These are phyloP conservation scores for Podospora comata DNA, from an alignment of 495 filamentous ascomycete species.

Conservation along the genomic window DNA sequence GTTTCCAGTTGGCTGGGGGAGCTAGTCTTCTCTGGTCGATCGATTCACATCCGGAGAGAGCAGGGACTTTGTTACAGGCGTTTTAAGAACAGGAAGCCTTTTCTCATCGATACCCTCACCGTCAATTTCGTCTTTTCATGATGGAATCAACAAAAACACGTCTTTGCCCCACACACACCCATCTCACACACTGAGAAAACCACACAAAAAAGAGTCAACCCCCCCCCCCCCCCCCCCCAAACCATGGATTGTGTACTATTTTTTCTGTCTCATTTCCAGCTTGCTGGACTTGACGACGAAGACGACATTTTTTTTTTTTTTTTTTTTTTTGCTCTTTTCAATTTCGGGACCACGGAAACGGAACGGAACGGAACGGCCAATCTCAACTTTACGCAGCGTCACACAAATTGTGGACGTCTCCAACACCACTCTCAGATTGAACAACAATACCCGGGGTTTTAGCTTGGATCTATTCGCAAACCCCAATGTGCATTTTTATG, in stretches of 20 bases:
- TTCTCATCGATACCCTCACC: slow-evolving; percentile 6
- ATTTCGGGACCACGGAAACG: slow-evolving; percentile 14
- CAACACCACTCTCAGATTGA: slow-evolving; percentile 28
- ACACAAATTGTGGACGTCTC: neutral
- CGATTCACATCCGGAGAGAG: slow-evolving; percentile 18
- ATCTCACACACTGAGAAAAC: slow-evolving; percentile 8
- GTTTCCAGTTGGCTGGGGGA: slow-evolving; percentile 18
- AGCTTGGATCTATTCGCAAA: neutral
- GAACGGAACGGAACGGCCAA: slow-evolving; percentile 13
- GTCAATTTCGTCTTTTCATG: neutral
- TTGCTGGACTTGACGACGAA: slow-evolving; percentile 11
- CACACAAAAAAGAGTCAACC: neutral
- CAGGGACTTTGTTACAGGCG: slow-evolving; percentile 8
- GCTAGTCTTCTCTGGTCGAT: slow-evolving; percentile 23
- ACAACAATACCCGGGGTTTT: slow-evolving; percentile 8
- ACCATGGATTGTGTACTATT: slow-evolving; percentile 25
- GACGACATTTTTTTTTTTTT: neutral
- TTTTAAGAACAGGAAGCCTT: slow-evolving; percentile 13
- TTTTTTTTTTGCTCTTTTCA: slow-evolving; percentile 11
- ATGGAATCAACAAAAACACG: neutral
- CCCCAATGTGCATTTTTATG: neutral
- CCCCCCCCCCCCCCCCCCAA: slow-evolving; percentile 13
- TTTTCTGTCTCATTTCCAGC: slow-evolving; percentile 20
- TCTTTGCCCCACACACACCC: slow-evolving; percentile 13
- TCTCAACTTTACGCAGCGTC: slow-evolving; percentile 16